Evolutionary conservation across 2,329 filamentous ascomycete species (phyloP).

Genomic region (Tolypocladium paradoxum): DNA sequence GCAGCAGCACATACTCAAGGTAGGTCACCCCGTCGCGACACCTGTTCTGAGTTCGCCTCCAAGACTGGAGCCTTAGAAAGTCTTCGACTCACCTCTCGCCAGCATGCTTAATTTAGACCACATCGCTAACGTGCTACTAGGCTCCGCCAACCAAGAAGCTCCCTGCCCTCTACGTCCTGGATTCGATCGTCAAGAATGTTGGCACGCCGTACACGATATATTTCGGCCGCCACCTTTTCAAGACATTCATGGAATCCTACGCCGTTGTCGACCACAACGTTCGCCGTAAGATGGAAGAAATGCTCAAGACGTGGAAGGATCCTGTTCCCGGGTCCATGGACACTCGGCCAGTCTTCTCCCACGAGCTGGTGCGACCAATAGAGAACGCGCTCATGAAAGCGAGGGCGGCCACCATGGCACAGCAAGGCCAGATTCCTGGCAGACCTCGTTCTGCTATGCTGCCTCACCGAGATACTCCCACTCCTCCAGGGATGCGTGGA

Average conservation of each 20-base stretch:
- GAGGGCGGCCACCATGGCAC: constrained; percentile 46
- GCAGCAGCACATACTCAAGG: constrained; percentile 88
- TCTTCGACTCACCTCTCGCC: background rate
- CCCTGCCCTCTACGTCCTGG: constrained; percentile 91
- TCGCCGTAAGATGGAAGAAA: constrained; percentile 87
- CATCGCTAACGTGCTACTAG: constrained; percentile 42
- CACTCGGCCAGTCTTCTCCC: constrained; percentile 80
- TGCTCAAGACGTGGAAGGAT: constrained; percentile 97
- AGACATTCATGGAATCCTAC: constrained; percentile 95
- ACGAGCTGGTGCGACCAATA: constrained; percentile 79
- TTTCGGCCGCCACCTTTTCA: constrained; percentile 81
- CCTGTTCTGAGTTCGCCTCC: background rate
- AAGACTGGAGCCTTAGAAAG: background rate
- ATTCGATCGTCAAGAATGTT: constrained; percentile 98
- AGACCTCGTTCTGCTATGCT: constrained; percentile 37
- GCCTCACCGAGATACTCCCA: constrained; percentile 62
- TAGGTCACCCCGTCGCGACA: constrained; percentile 38
- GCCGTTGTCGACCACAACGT: constrained; percentile 74
- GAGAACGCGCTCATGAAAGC: constrained; percentile 91
- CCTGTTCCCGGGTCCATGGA: constrained; percentile 90
- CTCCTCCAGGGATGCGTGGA: constrained; percentile 47
- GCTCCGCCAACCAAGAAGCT: constrained; percentile 81
- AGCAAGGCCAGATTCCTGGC: constrained; percentile 34
- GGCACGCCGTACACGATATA: constrained; percentile 96
- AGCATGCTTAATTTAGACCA: background rate